Percentiles rank a stretch among this genome's conserved stretches.
These are phyloP conservation scores for Hibiscus tridactylites DNA, from an alignment of 345 rosid genomes.

Conservation along the genomic window DNA sequence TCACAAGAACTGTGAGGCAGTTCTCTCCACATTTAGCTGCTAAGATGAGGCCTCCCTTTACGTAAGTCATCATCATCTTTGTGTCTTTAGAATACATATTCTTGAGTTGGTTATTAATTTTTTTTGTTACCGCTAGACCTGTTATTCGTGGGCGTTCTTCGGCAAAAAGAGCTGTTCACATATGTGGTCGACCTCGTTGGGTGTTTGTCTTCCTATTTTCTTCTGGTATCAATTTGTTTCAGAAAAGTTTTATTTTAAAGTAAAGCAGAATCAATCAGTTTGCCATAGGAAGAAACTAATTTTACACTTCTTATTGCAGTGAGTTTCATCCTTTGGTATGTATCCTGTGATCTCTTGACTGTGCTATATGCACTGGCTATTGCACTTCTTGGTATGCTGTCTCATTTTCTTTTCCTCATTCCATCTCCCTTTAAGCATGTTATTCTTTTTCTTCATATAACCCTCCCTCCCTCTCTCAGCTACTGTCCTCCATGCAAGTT, in stretches of 20 bases:
- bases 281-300: background rate
- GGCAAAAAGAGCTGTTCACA: slow-evolving; percentile 60
- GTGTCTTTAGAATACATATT: background rate
- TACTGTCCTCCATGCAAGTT: slow-evolving; percentile 81
- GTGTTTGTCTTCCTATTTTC: slow-evolving; percentile 69
- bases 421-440: background rate
- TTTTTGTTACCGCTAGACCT: slow-evolving; percentile 43
- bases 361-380: slow-evolving; percentile 70
- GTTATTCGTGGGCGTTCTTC: slow-evolving; percentile 93
- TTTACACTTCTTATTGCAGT: slow-evolving; percentile 25
- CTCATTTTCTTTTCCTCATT: background rate
- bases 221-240: slow-evolving; percentile 36
- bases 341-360: slow-evolving; percentile 74
- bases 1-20: slow-evolving; percentile 70
- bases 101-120: slow-evolving; percentile 11
- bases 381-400: slow-evolving; percentile 67
- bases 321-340: slow-evolving; percentile 72
- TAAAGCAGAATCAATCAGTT: background rate
- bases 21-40: slow-evolving; percentile 94
- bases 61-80: slow-evolving; percentile 33
- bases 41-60: slow-evolving; percentile 85
- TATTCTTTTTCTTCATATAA: slow-evolving; percentile 8
- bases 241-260: background rate
- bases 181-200: slow-evolving; percentile 93
- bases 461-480: slow-evolving; percentile 29